Evolutionary conservation across 1,284 basidiomycete species (phyloP), one percentile per base, ranked within the genome.

Genomic region (Cystobasidiaceae sp.): DNA sequence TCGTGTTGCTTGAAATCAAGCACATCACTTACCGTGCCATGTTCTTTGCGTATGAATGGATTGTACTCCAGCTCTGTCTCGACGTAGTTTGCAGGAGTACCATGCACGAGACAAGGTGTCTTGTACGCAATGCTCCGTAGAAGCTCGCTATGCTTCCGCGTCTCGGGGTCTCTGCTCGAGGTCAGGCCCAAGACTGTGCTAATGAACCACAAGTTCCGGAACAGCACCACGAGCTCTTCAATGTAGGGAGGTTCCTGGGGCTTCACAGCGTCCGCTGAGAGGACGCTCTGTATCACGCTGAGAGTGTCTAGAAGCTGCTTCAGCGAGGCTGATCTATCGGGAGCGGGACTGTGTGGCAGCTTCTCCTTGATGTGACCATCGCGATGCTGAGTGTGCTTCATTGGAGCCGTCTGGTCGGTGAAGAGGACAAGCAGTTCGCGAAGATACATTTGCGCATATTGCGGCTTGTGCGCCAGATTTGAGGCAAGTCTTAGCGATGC

Each of bases 151-250:
- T 88, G 82, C 86, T 88, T 89, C 43, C 86, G 83, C 79, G 86
- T 86, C 4, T 87, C 85, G 41, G 75, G 74, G 45, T 70, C 70
- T 39, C 81, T 80, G 44, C 79, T 80, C 57, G 61, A n/a, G 66
- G 74, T 79, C 69, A 79, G 87, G 37, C 87, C 85, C 73, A 93
- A 92, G 15, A 97, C 81, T 19, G 89, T 84, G 72, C 89, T 91
- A 13, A 97, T 78, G 78, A 96, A 91, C 94, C 94, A 98, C 79
- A 93, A 83, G 75, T 92, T 93, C 50, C 93, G 84, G 82, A 97
- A 98, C 19, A 91, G 80, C 3, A 85, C 81, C 3, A 89, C 86
- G n/a, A 90, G 76, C 48, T 86, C 2, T 85, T 81, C 50, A 50
- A 19, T n/a, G 32, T 66, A 30, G 19, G 86, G 76, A 37, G 82